Percentiles rank a stretch among this genome's conserved stretches.
Evolutionary conservation across 495 filamentous ascomycete species (phyloP).

Genomic region (Entonaema liquescens): DNA sequence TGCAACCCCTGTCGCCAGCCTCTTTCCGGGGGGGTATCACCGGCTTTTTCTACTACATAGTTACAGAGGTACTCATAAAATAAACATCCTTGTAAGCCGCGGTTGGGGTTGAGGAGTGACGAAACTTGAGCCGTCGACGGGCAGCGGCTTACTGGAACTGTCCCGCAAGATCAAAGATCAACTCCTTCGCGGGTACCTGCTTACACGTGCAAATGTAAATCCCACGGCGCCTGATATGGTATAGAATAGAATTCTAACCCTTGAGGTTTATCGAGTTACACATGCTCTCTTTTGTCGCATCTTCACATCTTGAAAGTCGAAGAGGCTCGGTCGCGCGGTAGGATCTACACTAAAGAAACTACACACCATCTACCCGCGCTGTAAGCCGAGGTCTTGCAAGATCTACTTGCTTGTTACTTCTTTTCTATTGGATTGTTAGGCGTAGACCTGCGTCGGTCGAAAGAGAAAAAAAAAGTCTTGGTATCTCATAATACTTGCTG

Average conservation of each 20-base stretch:
- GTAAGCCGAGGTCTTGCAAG: constrained; percentile 3
- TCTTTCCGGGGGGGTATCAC: constrained; percentile 37
- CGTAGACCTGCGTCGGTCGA: constrained; percentile 20
- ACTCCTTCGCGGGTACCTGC: constrained; percentile 42
- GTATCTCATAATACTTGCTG: constrained; percentile 35
- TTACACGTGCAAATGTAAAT: constrained; percentile 39
- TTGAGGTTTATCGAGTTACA: not conserved
- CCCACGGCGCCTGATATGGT: constrained; percentile 11
- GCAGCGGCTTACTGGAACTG: constrained; percentile 28
- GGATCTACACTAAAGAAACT: not conserved
- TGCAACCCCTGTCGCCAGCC: constrained; percentile 28
- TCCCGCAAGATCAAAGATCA: constrained; percentile 26
- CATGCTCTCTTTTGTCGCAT: not conserved
- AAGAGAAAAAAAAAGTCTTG: constrained; percentile 26
- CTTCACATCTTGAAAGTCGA: not conserved
- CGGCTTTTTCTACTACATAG: constrained; percentile 28
- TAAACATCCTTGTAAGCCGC: constrained; percentile 17
- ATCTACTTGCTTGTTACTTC: not conserved
- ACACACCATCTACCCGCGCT: not conserved
- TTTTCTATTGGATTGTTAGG: not conserved
- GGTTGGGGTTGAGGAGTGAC: constrained; percentile 13
- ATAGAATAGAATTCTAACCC: not conserved
- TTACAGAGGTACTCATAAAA: not conserved
- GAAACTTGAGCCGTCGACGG: constrained; percentile 30
- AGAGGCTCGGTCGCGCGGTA: not conserved